Conservation (phyloP, 148 eudicot genomes). For the Cornus florida region DNA sequence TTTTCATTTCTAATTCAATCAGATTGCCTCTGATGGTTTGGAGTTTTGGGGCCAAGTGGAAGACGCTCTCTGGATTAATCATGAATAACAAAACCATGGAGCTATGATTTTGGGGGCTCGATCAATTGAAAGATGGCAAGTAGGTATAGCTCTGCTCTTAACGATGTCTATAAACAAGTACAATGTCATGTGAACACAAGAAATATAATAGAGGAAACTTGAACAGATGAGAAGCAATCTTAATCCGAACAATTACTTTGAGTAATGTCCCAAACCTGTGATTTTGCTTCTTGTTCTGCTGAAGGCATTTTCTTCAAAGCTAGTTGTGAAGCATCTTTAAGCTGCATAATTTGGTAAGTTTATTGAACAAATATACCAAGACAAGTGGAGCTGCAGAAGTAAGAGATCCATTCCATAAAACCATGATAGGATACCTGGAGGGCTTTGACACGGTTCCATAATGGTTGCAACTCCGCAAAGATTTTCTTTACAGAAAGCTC, state of each 20-base stretch:
- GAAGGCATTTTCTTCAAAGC: constrained; percentile 95
- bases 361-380: neutral
- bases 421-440: constrained; percentile 56
- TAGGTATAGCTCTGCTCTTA: neutral
- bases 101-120: neutral
- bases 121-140: neutral
- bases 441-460: constrained; percentile 91
- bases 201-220: neutral
- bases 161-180: too few relatives aligned
- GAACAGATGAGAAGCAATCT: neutral
- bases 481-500: constrained; percentile 83
- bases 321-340: constrained; percentile 92
- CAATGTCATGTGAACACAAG: neutral
- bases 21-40: neutral
- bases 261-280: constrained; percentile 53
- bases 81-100: neutral
- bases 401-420: neutral
- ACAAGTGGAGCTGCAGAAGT: constrained; percentile 6
- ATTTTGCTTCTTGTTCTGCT: constrained; percentile 91
- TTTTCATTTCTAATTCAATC: neutral
- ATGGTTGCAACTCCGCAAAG: constrained; percentile 81
- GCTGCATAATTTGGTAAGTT: constrained; percentile 37
- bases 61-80: neutral
- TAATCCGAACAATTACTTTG: neutral
- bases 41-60: neutral